Conservation (phyloP, 2,329 filamentous ascomycete genomes). For the Trichophyton benhamiae region DNA sequence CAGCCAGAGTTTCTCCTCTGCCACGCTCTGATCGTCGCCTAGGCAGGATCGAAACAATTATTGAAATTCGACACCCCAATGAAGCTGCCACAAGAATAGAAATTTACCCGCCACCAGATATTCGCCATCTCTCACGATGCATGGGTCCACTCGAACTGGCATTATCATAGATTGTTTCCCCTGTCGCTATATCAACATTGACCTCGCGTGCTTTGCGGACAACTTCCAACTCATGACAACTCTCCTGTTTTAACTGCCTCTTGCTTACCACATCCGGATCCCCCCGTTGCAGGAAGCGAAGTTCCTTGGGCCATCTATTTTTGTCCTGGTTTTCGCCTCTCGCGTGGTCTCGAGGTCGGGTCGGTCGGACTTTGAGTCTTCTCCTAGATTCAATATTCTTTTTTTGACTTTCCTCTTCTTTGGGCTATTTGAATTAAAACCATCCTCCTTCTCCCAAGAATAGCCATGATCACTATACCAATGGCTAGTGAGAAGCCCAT, state of each 20-base stretch:
- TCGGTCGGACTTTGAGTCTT: background rate
- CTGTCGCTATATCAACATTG: background rate
- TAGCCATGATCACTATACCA: constrained; percentile 9
- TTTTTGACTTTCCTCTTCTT: background rate
- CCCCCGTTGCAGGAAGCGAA: background rate
- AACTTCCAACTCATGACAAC: background rate
- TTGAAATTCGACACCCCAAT: background rate
- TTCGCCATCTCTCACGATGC: constrained; percentile 1
- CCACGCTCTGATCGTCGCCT: background rate
- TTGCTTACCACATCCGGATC: background rate
- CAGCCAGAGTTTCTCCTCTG: background rate
- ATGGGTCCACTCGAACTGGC: constrained; percentile 1
- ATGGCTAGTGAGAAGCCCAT: constrained; percentile 7
- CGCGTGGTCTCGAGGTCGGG: background rate
- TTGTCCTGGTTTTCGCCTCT: constrained; percentile 4
- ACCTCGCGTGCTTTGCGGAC: background rate
- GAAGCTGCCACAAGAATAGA: constrained; percentile 1
- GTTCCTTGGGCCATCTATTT: background rate
- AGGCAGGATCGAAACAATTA: constrained; percentile 2
- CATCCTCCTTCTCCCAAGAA: background rate
- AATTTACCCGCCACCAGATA: constrained; percentile 3
- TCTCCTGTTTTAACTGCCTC: background rate
- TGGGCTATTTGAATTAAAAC: background rate
- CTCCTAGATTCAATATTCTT: background rate
- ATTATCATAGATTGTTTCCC: background rate